Conservation (phyloP, 2,329 filamentous ascomycete species). For the Clathrospora elynae region DNA sequence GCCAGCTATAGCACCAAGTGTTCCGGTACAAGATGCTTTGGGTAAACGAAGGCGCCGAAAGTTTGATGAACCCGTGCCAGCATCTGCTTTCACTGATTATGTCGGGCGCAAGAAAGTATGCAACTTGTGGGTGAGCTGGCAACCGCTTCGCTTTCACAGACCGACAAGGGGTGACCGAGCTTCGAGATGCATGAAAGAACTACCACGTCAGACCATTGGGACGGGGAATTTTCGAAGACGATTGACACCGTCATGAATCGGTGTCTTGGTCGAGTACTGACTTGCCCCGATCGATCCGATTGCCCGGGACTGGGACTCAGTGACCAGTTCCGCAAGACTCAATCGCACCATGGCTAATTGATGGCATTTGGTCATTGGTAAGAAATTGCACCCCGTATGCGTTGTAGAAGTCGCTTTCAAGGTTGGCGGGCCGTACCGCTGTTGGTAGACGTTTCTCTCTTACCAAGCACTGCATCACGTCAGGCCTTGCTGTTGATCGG, state of each 20-base stretch:
- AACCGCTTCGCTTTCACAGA: slow-evolving; percentile 1
- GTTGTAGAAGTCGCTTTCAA: slow-evolving; percentile 11
- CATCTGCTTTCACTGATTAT: slow-evolving; percentile 2
- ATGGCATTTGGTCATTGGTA: neutral
- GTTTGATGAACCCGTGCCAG: slow-evolving; percentile 2
- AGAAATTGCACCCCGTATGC: neutral
- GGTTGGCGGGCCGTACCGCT: slow-evolving; percentile 36
- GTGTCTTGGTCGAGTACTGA: slow-evolving; percentile 13
- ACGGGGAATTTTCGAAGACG: no score
- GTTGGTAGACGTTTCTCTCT: slow-evolving; percentile 33
- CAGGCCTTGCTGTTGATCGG: slow-evolving; percentile 24
- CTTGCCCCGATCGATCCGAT: slow-evolving; percentile 20
- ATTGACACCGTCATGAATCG: slow-evolving; percentile 9
- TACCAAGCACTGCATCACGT: slow-evolving; percentile 33
- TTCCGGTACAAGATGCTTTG: slow-evolving; percentile 1
- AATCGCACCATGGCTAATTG: slow-evolving; percentile 2
- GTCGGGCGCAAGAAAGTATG: slow-evolving; percentile 1
- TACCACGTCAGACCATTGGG: no score
- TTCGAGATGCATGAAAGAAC: neutral
- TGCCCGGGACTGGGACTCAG: slow-evolving; percentile 16
- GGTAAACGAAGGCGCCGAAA: neutral
- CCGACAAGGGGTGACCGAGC: neutral
- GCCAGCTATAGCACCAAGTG: slow-evolving; percentile 8
- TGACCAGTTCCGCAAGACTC: slow-evolving; percentile 3
- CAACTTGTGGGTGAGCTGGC: slow-evolving; percentile 3